Conservation (phyloP, 176 grass and related monocot species). For the Luzula sylvatica region DNA sequence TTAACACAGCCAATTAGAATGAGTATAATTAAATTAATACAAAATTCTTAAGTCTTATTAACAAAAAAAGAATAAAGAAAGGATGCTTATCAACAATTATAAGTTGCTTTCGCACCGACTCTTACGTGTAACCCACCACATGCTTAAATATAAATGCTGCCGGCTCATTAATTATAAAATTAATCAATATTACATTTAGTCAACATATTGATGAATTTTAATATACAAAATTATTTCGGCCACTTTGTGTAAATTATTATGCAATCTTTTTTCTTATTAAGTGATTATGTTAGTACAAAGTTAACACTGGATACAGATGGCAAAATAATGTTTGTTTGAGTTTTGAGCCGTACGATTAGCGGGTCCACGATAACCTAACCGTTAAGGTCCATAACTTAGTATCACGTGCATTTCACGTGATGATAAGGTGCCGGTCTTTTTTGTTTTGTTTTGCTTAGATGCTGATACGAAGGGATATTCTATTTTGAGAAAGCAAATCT, state of each 20-base stretch:
- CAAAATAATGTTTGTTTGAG: no score
- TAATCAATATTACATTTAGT: no score
- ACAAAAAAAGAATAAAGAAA: not conserved
- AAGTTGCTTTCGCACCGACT: slow-evolving; percentile 14
- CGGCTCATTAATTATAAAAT: not conserved
- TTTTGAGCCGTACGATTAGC: no score
- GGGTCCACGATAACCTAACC: no score
- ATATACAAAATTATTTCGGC: not conserved
- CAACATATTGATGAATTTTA: no score
- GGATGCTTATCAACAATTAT: not conserved
- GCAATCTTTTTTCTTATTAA: not conserved
- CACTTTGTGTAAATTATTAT: not conserved
- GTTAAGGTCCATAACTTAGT: no score
- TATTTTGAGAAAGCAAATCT: slow-evolving; percentile 1
- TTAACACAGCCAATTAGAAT: slow-evolving; percentile 9
- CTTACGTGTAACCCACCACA: slow-evolving; percentile 1
- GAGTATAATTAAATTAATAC: not conserved
- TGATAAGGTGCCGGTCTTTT: not conserved
- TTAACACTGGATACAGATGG: no score
- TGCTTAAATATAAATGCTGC: slow-evolving; percentile 1
- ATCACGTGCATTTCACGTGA: not conserved
- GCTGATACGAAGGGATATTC: not conserved
- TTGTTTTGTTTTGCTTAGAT: not conserved
- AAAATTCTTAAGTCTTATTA: not conserved
- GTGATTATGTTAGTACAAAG: no score